A percentile compares a stretch with the other conserved stretches of the same genome.
Conservation (phyloP, 371 early-diverging fungal genomes). For the Mortierella sp. region DNA sequence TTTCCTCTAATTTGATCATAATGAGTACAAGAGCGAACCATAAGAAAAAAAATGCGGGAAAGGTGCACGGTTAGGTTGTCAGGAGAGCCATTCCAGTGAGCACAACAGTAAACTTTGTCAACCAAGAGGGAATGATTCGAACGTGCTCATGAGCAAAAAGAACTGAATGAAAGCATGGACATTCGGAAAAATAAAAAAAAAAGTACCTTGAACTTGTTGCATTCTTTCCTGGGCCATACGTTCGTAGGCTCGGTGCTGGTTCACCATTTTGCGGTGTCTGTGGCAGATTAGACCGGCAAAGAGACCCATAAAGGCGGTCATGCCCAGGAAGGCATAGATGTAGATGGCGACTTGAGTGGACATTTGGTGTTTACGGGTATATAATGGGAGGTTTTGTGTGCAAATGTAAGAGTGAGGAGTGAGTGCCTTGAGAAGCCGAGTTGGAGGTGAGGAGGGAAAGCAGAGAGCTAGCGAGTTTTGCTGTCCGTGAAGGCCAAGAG, state of each 20-base stretch:
- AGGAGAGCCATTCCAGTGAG: too few relatives aligned
- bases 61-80: neutral
- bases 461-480: neutral
- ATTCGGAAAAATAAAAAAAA: neutral
- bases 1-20: constrained; percentile 11
- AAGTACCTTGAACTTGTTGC: constrained; percentile 18
- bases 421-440: neutral
- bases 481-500: too few relatives aligned
- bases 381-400: neutral
- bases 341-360: constrained; percentile 17
- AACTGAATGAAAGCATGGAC: neutral
- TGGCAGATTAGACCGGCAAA: constrained; percentile 13
- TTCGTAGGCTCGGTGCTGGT: neutral
- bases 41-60: neutral
- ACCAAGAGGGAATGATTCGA: neutral
- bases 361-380: constrained; percentile 1
- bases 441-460: neutral
- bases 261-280: neutral
- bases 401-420: neutral
- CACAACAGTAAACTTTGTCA: too few relatives aligned
- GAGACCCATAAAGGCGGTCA: constrained; percentile 3
- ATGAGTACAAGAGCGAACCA: neutral
- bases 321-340: constrained; percentile 15
- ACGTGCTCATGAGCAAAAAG: neutral
- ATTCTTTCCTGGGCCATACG: neutral